A percentile compares a stretch with the other conserved stretches of the same genome.
phyloP scores from a whole-genome alignment of 495 filamentous ascomycete species.

The Tuber magnatum region DNA sequence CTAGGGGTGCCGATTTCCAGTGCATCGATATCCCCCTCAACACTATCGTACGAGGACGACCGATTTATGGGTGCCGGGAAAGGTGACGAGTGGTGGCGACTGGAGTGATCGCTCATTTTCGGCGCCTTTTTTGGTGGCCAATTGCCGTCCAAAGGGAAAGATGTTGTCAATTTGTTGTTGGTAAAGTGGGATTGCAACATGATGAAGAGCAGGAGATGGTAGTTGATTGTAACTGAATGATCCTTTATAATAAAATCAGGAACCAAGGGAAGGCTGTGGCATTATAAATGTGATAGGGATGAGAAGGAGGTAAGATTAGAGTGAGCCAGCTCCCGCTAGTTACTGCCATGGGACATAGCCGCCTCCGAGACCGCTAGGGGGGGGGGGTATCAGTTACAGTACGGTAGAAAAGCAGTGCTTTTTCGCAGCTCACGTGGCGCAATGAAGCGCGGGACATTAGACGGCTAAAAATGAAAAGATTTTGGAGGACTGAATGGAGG shows the following conservation, averaged over 20 bases:
- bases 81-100: conserved; percentile 18
- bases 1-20: conserved; percentile 36
- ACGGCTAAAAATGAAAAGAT: conserved; percentile 35
- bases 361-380: neutral
- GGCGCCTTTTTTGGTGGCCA: conserved; percentile 19
- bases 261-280: conserved; percentile 4
- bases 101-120: conserved; percentile 27
- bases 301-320: neutral
- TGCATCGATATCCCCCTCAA: conserved; percentile 29
- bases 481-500: conserved; percentile 24
- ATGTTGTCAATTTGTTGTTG: conserved; percentile 29
- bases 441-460: conserved; percentile 29
- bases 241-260: conserved; percentile 26
- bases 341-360: neutral
- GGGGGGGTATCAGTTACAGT: neutral
- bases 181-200: conserved; percentile 38
- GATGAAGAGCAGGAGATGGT: conserved; percentile 14
- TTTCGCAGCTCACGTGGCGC: conserved; percentile 36
- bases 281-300: neutral
- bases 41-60: conserved; percentile 25
- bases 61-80: conserved; percentile 24
- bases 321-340: neutral
- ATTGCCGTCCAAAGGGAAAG: conserved; percentile 27
- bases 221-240: conserved; percentile 24
- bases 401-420: conserved; percentile 20